Base-by-base conservation (phyloP, 805 yeast species). In the Sugiyamaella marilandica region DNA sequence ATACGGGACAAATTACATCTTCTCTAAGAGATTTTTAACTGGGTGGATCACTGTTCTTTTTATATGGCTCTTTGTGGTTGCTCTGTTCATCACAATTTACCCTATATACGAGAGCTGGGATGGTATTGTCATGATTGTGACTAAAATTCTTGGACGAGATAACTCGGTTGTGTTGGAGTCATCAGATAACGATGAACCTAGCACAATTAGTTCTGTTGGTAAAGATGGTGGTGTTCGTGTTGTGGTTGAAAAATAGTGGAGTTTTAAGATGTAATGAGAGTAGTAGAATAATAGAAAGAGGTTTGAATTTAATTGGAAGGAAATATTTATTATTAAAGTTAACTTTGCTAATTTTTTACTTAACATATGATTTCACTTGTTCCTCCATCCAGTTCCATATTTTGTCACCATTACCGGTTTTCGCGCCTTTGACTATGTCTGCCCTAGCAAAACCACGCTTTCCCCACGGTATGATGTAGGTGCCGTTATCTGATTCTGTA, bases 1-100 rank as follows among this genome's bases (percentile, higher is more conserved):
- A 92, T 88, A 84, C 67, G 96, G 95, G 31, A 64, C 84, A 2
- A 76, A 79, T 2, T 89, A 89, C 64, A 74, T 88, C 37, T 89
- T 89, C 70, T 80, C 87, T 48, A 83, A 80, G 66, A 69, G 66
- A 50, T 87, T 87, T 70, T 89, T 89, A 68, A 85, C 92, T 3
- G 96, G 95, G 41, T 89, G 96, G 96, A 79, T 89, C 48, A 80
- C 76, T 36, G 94, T 89, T 31, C 81, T 84, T 54, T 81, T 89
- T 48, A 81, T 88, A 54, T 89, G 96, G 96, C 72, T 87, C 35
- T 87, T 87, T 70, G 41, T 60, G 36, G 65, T 69, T 2, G 49
- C 65, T 0, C 75, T 77, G 55, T 73, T 81, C 53, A 92, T 87
- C 33, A 74, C 82, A 19, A 51, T 87, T 24, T 83, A 75, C 59